Percentiles rank a stretch among this genome's conserved stretches.
Evolutionary conservation across 208 protist species (phyloP).

Genomic region (Angomonas desouzai): DNA sequence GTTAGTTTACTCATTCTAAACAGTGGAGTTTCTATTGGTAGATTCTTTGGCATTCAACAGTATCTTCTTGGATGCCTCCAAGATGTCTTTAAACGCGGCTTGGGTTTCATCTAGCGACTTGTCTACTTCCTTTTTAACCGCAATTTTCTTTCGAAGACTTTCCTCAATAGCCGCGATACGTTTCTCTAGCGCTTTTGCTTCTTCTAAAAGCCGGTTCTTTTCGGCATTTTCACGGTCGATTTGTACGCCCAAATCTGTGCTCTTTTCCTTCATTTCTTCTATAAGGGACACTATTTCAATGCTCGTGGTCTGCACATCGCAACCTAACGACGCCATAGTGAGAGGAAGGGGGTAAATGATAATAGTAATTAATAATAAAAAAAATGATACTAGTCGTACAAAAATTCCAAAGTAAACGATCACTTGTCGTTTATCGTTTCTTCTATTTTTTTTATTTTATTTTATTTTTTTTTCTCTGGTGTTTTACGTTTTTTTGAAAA

Average conservation of each 20-base stretch:
- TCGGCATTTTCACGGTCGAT: conserved; percentile 81
- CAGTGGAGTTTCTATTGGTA: not conserved
- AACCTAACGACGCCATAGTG: conserved; percentile 75
- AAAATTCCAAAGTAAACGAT: not conserved
- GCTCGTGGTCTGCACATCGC: conserved; percentile 78
- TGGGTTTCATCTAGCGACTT: conserved; percentile 77
- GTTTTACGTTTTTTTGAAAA: not conserved
- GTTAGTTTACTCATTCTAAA: not conserved
- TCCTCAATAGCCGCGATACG: conserved; percentile 42
- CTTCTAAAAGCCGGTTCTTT: conserved; percentile 32
- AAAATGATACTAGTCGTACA: conserved; percentile 10
- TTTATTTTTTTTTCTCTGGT: conserved; percentile 3
- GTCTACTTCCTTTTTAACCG: conserved; percentile 62
- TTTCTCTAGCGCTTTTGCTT: conserved; percentile 50
- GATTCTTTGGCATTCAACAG: conserved; percentile 55
- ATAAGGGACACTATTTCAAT: conserved; percentile 87
- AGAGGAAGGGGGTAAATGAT: conserved; percentile 5
- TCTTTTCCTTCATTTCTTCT: conserved; percentile 85
- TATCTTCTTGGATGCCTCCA: conserved; percentile 83
- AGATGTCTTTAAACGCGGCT: conserved; percentile 77
- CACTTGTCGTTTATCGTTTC: not conserved
- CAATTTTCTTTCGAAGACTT: conserved; percentile 51
- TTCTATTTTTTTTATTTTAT: conserved; percentile 5
- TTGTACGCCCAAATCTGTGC: conserved; percentile 50
- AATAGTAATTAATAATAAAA: conserved; percentile 7